phyloP scores from a whole-genome alignment of 352 stramenopile species.

The Globisporangium parvum region DNA sequence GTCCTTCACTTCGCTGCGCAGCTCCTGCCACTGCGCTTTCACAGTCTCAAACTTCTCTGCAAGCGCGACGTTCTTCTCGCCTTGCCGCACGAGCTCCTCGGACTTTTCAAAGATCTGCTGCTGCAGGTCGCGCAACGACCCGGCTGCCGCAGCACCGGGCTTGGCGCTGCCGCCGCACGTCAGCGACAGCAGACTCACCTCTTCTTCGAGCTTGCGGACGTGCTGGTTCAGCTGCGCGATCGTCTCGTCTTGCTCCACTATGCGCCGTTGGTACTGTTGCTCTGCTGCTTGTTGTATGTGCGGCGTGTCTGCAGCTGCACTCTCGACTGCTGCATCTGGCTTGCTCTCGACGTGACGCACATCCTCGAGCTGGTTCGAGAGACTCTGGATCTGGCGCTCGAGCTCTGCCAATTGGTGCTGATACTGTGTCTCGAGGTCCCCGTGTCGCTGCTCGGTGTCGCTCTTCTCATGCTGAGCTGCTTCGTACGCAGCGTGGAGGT shows the following conservation, averaged over 20 bases:
- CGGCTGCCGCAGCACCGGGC: constrained; percentile 19
- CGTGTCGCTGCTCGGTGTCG: constrained; percentile 18
- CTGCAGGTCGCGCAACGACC: constrained; percentile 42
- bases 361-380: constrained; percentile 6
- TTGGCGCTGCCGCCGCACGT: constrained; percentile 13
- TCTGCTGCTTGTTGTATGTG: not conserved
- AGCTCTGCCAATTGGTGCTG: constrained; percentile 24
- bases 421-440: constrained; percentile 16
- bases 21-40: constrained; percentile 31
- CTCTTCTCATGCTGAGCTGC: constrained; percentile 22
- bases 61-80: constrained; percentile 58
- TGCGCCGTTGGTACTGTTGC: constrained; percentile 21
- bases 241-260: constrained; percentile 13
- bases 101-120: constrained; percentile 70
- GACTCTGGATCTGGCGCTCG: constrained; percentile 17
- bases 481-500: constrained; percentile 29
- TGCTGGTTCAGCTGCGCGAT: constrained; percentile 27
- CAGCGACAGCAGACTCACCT: constrained; percentile 41
- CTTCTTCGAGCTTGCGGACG: constrained; percentile 41
- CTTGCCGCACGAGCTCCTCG: constrained; percentile 65
- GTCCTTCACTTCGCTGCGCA: constrained; percentile 46
- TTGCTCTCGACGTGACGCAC: not conserved
- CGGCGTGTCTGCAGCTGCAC: not conserved
- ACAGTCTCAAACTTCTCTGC: constrained; percentile 35
- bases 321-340: not conserved